These are phyloP conservation scores for Copromyces sp. DNA, from an alignment of 495 filamentous ascomycete genomes.

Conservation along the genomic window DNA sequence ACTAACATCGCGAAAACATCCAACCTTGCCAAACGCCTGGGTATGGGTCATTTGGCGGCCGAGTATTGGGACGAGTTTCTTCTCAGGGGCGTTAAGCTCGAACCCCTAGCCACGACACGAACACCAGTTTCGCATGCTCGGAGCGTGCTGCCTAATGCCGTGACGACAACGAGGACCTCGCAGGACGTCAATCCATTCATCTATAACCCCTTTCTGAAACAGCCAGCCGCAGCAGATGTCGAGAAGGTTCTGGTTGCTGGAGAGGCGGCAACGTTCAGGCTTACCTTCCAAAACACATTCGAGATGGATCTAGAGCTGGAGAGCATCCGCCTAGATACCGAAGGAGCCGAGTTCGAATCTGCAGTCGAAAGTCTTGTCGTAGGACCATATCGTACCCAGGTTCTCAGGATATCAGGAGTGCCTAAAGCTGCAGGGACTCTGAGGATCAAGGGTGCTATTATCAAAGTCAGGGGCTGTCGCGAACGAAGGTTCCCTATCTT, in stretches of 20 bases:
- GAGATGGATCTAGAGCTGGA: slow-evolving; percentile 89
- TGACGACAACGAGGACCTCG: slow-evolving; percentile 39
- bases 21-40: slow-evolving; percentile 61
- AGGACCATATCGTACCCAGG: slow-evolving; percentile 70
- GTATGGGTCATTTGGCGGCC: slow-evolving; percentile 55
- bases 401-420: slow-evolving; percentile 59
- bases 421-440: slow-evolving; percentile 56
- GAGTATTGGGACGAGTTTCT: slow-evolving; percentile 98
- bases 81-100: slow-evolving; percentile 66
- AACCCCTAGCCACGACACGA: slow-evolving; percentile 33
- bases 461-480: slow-evolving; percentile 71
- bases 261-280: slow-evolving; percentile 63
- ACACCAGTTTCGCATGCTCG: slow-evolving; percentile 64
- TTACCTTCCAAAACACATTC: slow-evolving; percentile 87
- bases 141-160: slow-evolving; percentile 51
- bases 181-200: slow-evolving; percentile 75
- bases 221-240: slow-evolving; percentile 41
- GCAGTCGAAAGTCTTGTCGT: slow-evolving; percentile 54
- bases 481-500: slow-evolving; percentile 80
- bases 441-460: slow-evolving; percentile 65
- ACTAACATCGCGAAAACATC: slow-evolving; percentile 80
- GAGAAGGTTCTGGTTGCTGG: slow-evolving; percentile 65
- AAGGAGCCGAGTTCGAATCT: slow-evolving; percentile 60
- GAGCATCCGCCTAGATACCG: slow-evolving; percentile 60
- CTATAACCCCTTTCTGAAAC: slow-evolving; percentile 79